Evolutionary conservation across 192 early-diverging fungal genomes (phyloP), one percentile per base, ranked within the genome.

Genomic region (Coemansia sp.): DNA sequence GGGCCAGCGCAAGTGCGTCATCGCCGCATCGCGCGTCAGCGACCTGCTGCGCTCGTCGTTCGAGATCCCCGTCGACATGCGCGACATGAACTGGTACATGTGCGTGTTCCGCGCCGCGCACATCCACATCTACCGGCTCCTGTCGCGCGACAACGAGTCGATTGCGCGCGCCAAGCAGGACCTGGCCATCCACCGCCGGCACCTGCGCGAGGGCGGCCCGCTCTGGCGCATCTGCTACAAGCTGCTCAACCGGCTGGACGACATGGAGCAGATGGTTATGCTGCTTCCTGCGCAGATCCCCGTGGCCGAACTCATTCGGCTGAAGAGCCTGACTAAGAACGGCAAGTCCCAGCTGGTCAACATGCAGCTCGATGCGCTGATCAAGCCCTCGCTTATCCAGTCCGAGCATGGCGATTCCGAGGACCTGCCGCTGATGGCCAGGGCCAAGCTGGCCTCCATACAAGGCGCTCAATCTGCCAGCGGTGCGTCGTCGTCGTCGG

Each of bases 251-350:
- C 65, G 76, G 4, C 50, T 83, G 54, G 80, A 83, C 66, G 80
- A 83, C 52, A 83, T 83, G 80, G 80, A 83, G 80, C 80, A 83
- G 64, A 83, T 83, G 80, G 76, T 83, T 11, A 75, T 77, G 76
- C 66, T 83, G 65, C 68, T 83, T 11, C 80, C 80, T 9, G 76
- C 75, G 40, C 80, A 83, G 69, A 77, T 83, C 16, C 80, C 80
- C 0, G 67, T 83, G 39, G 71, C 75, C 0, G 80, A 83, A 44
- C 65, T 83, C 54, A 64, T 83, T 42, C 69, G 69, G 32, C 62
- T 83, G 48, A 77, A 77, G 65, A 64, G 74, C 63, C 43, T 83
- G 44, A 75, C 80, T 16, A 62, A 67, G 47, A 83, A 83, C 63
- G 80, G 80, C 62, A 74, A 75, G 71, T 74, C 75, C 59, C 72